Conservation (phyloP, 371 early-diverging fungal species). For the Dinochytrium kinnereticum region DNA sequence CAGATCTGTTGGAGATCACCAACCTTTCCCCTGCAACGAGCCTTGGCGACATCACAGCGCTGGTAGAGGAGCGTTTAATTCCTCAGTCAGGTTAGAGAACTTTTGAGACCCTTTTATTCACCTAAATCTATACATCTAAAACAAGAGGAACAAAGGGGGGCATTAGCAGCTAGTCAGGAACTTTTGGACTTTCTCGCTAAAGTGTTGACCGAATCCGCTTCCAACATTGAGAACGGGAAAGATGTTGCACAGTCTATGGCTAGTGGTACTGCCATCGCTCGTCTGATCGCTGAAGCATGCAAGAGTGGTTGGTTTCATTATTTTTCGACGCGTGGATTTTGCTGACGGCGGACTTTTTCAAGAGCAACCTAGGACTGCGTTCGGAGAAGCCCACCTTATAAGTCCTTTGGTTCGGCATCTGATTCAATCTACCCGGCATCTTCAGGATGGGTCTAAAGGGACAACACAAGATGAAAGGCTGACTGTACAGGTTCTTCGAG, state of each 20-base stretch:
- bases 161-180: not conserved
- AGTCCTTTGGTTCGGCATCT: not conserved
- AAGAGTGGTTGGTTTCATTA: not conserved
- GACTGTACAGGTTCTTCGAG: conserved; percentile 67
- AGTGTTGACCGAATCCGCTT: not conserved
- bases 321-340: not conserved
- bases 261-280: not conserved
- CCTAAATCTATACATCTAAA: not conserved
- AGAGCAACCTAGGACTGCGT: not conserved
- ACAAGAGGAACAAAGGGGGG: not conserved
- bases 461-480: conserved; percentile 19
- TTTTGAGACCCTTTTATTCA: not conserved
- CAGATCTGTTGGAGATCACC: not conserved
- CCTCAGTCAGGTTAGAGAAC: not conserved
- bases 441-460: conserved; percentile 1
- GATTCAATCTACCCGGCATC: not conserved
- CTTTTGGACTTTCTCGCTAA: not conserved
- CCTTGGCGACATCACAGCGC: not conserved
- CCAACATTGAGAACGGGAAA: not conserved
- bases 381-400: not conserved
- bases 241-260: not conserved
- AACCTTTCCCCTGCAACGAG: not conserved
- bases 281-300: conserved; percentile 2
- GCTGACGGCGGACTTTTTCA: not conserved
- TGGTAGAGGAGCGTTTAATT: not conserved